Conservation (phyloP, 2,329 filamentous ascomycete genomes). For the Aspergillus niger region DNA sequence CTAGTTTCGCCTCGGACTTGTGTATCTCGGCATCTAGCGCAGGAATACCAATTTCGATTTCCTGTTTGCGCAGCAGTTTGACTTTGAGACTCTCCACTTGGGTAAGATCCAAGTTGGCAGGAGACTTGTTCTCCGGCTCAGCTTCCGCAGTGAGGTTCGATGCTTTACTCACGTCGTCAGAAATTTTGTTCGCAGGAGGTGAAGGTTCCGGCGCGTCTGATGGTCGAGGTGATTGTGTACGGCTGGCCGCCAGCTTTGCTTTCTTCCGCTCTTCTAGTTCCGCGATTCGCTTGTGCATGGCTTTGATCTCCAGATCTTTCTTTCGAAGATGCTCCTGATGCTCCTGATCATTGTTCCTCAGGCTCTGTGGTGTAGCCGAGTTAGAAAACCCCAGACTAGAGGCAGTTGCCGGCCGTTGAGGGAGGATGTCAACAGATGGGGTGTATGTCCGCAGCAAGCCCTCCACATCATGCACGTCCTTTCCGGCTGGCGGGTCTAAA, state of each 20-base stretch:
- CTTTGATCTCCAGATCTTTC: slow-evolving; percentile 52
- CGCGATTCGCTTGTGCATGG: slow-evolving; percentile 52
- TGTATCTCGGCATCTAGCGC: slow-evolving; percentile 49
- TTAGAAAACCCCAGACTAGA: slow-evolving; percentile 43
- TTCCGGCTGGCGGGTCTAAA: slow-evolving; percentile 33
- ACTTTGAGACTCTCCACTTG: slow-evolving; percentile 36
- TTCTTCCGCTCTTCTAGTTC: slow-evolving; percentile 50
- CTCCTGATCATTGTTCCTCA: slow-evolving; percentile 41
- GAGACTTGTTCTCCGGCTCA: neutral
- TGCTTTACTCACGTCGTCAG: slow-evolving; percentile 10
- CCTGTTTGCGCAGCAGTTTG: slow-evolving; percentile 47
- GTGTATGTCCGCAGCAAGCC: slow-evolving; percentile 47
- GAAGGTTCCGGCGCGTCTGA: slow-evolving; percentile 28
- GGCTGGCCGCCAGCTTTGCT: slow-evolving; percentile 42
- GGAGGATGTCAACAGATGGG: slow-evolving; percentile 46
- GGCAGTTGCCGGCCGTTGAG: slow-evolving; percentile 44
- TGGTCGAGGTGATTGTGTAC: slow-evolving; percentile 38
- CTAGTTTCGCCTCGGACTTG: slow-evolving; percentile 38
- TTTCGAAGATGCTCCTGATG: slow-evolving; percentile 49
- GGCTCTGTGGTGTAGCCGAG: slow-evolving; percentile 40
- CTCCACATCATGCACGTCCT: slow-evolving; percentile 23
- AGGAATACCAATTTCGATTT: slow-evolving; percentile 53
- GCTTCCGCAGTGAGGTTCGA: neutral
- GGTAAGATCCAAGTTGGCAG: slow-evolving; percentile 22
- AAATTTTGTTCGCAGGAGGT: slow-evolving; percentile 15